Conservation (phyloP, 371 early-diverging fungal genomes). For the Saksenaea oblongispora region DNA sequence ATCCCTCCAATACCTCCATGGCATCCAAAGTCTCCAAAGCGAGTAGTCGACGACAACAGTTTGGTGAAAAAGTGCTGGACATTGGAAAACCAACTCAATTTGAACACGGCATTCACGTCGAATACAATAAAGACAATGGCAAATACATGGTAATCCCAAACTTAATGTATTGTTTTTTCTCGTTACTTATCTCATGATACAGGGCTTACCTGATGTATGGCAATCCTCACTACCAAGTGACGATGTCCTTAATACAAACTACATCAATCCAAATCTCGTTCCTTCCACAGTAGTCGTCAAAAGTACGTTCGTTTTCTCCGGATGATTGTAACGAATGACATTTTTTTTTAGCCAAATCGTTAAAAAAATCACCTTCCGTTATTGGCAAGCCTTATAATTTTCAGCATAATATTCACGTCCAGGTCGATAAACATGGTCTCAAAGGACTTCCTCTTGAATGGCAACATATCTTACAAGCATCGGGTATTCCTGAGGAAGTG, state of each 20-base stretch:
- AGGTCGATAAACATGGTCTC: constrained; percentile 53
- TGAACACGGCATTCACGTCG: constrained; percentile 71
- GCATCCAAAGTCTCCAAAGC: constrained; percentile 43
- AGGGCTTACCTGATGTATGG: constrained; percentile 73
- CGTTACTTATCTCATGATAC: constrained; percentile 2
- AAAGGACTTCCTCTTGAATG: constrained; percentile 62
- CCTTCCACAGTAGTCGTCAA: constrained; percentile 40
- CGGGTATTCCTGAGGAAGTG: constrained; percentile 57
- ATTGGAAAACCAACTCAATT: constrained; percentile 67
- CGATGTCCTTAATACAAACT: constrained; percentile 64
- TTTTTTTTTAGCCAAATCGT: constrained; percentile 4
- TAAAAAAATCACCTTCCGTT: constrained; percentile 21
- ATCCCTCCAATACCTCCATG: constrained; percentile 39
- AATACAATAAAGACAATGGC: constrained; percentile 59
- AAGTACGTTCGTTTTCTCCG: background rate
- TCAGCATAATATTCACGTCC: constrained; percentile 64
- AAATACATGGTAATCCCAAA: constrained; percentile 56
- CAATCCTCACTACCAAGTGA: constrained; percentile 60
- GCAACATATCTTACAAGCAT: constrained; percentile 55
- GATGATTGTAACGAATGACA: too few species aligned
- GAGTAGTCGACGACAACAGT: constrained; percentile 17
- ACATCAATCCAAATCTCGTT: constrained; percentile 65
- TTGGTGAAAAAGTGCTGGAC: constrained; percentile 55
- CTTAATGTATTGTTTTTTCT: background rate
- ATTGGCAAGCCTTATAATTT: constrained; percentile 69